These are phyloP conservation scores for Boletus coccyginus DNA, from an alignment of 768 basidiomycete species.

Conservation along the genomic window DNA sequence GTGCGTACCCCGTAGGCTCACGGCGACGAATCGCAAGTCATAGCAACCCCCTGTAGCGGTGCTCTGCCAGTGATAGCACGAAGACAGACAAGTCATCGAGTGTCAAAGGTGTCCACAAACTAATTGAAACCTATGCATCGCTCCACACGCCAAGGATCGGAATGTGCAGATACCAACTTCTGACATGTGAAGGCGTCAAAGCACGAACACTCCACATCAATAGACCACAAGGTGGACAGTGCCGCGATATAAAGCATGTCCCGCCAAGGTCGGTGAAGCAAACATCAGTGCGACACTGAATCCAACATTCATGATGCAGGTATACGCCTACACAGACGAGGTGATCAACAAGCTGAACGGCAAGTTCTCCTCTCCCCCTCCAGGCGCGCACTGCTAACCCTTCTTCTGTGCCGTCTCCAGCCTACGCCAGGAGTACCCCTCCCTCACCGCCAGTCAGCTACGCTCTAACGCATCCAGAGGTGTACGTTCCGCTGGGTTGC, in stretches of 20 bases:
- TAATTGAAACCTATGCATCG: no score
- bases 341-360: background rate
- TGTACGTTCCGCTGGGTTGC: background rate
- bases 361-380: background rate
- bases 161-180: background rate
- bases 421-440: background rate
- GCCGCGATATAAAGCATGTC: background rate
- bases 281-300: background rate
- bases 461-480: background rate
- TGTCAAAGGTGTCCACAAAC: background rate
- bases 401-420: background rate
- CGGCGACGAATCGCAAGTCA: background rate
- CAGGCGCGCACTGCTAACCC: background rate
- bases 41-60: background rate
- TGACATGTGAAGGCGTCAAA: background rate
- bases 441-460: background rate
- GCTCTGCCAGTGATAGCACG: background rate
- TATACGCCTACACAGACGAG: conserved; percentile 1
- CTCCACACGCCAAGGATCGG: background rate
- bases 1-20: no score
- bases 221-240: background rate
- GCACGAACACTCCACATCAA: background rate
- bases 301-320: background rate
- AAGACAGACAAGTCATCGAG: background rate
- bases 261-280: background rate